A percentile compares a stretch with the other conserved stretches of the same genome.
These are phyloP conservation scores for Aspergillus spinulosporus DNA, from an alignment of 2,329 filamentous ascomycete genomes.

Conservation along the genomic window DNA sequence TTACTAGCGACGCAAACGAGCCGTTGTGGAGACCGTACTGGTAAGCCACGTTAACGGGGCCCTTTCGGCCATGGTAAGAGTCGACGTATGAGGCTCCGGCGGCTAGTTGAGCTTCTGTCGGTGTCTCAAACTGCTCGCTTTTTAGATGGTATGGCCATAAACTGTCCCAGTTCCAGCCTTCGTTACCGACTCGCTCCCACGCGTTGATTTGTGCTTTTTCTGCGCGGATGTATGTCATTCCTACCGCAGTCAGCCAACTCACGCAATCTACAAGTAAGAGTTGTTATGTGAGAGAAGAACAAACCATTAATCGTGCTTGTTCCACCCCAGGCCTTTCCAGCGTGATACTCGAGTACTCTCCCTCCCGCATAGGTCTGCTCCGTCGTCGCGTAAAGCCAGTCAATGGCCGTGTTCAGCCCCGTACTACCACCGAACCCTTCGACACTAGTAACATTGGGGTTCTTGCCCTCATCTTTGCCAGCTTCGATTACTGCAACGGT, in stretches of 20 bases:
- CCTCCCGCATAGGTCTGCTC: conserved; percentile 40
- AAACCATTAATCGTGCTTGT: conserved; percentile 47
- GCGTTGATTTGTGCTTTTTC: conserved; percentile 39
- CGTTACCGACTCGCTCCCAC: conserved; percentile 35
- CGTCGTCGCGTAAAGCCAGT: conserved; percentile 44
- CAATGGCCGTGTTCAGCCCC: conserved; percentile 37
- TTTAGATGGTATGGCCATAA: conserved; percentile 34
- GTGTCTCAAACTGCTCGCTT: conserved; percentile 27
- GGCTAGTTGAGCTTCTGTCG: conserved; percentile 21
- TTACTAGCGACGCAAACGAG: conserved; percentile 31
- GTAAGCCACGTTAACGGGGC: conserved; percentile 3
- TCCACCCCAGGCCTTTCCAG: conserved; percentile 47
- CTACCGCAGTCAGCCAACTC: conserved; percentile 16
- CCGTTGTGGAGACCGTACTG: conserved; percentile 22
- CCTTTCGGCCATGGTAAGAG: conserved; percentile 25
- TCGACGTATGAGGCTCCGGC: conserved; percentile 28
- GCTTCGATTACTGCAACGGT: conserved; percentile 34
- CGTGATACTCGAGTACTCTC: conserved; percentile 31
- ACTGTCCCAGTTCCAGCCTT: conserved; percentile 34
- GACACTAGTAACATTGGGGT: conserved; percentile 31
- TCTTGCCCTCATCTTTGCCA: conserved; percentile 29
- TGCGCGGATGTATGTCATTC: conserved; percentile 41
- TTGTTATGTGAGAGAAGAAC: neutral
- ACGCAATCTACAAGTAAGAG: neutral
- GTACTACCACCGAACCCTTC: conserved; percentile 20